These are phyloP conservation scores for Phanerochaete carnosa DNA, from an alignment of 768 basidiomycete genomes.

Conservation along the genomic window DNA sequence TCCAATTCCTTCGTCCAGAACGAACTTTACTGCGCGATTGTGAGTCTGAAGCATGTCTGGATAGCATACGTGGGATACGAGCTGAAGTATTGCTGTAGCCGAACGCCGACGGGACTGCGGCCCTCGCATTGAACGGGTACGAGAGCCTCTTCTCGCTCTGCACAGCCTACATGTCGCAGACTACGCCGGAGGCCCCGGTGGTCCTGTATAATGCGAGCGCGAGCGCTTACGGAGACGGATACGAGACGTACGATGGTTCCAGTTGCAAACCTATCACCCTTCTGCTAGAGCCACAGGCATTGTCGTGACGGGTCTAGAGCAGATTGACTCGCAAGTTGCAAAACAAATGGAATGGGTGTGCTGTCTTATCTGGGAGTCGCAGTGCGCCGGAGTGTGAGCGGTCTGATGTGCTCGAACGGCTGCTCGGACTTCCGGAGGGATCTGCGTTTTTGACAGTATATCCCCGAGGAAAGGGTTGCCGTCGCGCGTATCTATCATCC, in stretches of 20 bases:
- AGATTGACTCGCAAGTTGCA: too few relatives aligned
- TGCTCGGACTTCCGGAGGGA: neutral
- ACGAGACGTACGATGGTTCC: slow-evolving; percentile 6
- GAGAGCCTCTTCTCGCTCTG: slow-evolving; percentile 5
- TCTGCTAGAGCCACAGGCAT: neutral
- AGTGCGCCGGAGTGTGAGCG: too few relatives aligned
- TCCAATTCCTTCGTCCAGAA: neutral
- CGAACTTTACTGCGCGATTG: neutral
- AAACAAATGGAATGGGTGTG: too few relatives aligned
- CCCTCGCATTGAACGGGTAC: too few relatives aligned
- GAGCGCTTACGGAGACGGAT: neutral
- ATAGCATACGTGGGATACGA: neutral
- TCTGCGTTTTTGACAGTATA: neutral
- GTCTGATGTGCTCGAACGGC: too few relatives aligned
- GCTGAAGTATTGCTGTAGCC: neutral
- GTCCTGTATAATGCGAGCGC: slow-evolving; percentile 8
- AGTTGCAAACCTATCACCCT: slow-evolving; percentile 4
- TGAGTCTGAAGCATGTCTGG: neutral
- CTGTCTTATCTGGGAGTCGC: too few relatives aligned
- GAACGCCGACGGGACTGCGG: neutral
- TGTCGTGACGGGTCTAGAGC: too few relatives aligned
- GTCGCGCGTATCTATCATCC: neutral
- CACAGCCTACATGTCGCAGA: neutral
- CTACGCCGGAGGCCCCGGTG: neutral
- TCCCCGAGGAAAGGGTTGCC: neutral